phyloP scores from a whole-genome alignment of 2,329 filamentous ascomycete species.

The Botryotinia globosa region DNA sequence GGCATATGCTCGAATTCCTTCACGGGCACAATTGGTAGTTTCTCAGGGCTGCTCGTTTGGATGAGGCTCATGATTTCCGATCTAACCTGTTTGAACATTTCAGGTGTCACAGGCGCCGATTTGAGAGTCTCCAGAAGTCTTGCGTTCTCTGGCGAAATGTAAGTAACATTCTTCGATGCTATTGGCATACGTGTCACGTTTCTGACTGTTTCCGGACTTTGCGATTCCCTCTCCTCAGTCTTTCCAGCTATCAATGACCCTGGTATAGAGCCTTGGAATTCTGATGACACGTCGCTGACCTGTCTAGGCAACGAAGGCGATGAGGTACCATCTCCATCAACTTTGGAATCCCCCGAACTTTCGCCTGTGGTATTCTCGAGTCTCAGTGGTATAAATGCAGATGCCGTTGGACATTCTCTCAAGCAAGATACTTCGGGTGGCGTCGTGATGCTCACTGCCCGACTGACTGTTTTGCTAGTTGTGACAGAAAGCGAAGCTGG shows the following conservation, averaged over 20 bases:
- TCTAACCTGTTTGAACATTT: neutral
- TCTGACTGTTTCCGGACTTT: neutral
- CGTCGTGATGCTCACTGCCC: fast-evolving
- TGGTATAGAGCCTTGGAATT: neutral
- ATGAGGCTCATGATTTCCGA: neutral
- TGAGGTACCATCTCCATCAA: neutral
- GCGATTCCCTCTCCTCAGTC: fast-evolving
- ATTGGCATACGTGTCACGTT: fast-evolving
- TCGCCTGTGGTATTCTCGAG: neutral
- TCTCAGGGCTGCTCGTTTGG: neutral
- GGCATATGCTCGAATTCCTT: too few relatives aligned
- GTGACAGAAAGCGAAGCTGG: neutral
- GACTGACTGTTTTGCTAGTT: neutral
- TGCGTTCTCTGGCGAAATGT: neutral
- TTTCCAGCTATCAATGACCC: neutral
- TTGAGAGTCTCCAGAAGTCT: neutral
- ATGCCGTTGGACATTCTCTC: neutral
- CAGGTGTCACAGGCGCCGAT: neutral
- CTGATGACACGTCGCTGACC: neutral
- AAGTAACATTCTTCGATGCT: too few relatives aligned
- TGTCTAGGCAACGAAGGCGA: neutral
- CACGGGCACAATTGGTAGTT: too few relatives aligned
- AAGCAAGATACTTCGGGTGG: neutral
- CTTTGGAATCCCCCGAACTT: neutral
- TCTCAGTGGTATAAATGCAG: too few relatives aligned